Evolutionary conservation across 1,284 basidiomycete species (phyloP).

Genomic region (Heterobasidion occidentale): DNA sequence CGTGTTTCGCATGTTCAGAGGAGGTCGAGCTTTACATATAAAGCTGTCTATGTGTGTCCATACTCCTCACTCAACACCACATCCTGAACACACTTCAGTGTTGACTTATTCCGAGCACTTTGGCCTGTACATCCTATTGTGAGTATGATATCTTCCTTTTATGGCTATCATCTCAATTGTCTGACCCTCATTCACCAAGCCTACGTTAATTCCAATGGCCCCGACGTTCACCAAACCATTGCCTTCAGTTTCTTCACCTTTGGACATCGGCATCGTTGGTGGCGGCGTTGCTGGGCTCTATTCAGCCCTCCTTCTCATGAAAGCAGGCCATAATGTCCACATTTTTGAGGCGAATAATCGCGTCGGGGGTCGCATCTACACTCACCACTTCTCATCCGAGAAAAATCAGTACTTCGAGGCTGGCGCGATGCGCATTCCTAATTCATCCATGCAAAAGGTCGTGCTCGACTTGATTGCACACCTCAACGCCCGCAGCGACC

Average conservation of each 20-base stretch:
- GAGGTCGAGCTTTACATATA: too few relatives aligned
- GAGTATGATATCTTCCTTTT: too few relatives aligned
- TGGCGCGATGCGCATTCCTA: slow-evolving; percentile 17
- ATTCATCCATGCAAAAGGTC: slow-evolving; percentile 11
- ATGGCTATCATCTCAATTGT: not conserved
- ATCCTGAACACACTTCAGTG: too few relatives aligned
- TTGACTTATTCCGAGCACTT: too few relatives aligned
- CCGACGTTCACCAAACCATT: not conserved
- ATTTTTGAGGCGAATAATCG: slow-evolving; percentile 12
- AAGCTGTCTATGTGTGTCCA: too few relatives aligned
- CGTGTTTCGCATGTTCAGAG: too few relatives aligned
- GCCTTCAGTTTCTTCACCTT: not conserved
- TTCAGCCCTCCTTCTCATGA: slow-evolving; percentile 10
- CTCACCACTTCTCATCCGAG: slow-evolving; percentile 13
- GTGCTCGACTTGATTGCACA: slow-evolving; percentile 13
- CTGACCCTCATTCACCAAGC: not conserved
- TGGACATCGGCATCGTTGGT: slow-evolving; percentile 10
- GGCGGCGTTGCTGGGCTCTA: slow-evolving; percentile 15
- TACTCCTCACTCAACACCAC: too few relatives aligned
- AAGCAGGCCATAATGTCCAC: slow-evolving; percentile 8
- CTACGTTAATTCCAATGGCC: not conserved
- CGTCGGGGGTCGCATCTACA: slow-evolving; percentile 14
- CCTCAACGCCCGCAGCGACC: not conserved
- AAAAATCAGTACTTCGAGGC: slow-evolving; percentile 16
- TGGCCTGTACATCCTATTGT: too few relatives aligned